These are phyloP conservation scores for Epichloe amarillans DNA, from an alignment of 2,329 filamentous ascomycete genomes.

Conservation along the genomic window DNA sequence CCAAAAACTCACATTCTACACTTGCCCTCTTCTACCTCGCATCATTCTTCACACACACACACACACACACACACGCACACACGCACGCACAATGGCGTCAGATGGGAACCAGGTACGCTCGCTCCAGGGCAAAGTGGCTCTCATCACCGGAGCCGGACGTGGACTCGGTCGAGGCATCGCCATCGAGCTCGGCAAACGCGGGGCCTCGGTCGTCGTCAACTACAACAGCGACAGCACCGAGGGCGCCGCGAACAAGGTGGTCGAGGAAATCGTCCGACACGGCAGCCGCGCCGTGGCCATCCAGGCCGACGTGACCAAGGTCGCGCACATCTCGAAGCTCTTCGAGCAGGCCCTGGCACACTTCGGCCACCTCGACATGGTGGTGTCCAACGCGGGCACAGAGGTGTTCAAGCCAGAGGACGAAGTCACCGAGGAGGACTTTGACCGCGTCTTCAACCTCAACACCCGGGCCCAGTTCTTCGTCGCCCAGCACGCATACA, in stretches of 20 bases:
- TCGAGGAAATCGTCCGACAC: conserved; percentile 37
- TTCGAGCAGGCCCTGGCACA: conserved; percentile 49
- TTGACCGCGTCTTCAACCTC: conserved; percentile 55
- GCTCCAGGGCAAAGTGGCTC: conserved; percentile 21
- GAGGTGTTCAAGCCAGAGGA: conserved; percentile 56
- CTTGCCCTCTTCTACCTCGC: too few relatives aligned
- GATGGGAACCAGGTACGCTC: too few relatives aligned
- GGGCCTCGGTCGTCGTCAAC: conserved; percentile 45
- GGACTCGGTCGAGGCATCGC: conserved; percentile 48
- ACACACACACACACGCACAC: too few relatives aligned
- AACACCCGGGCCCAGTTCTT: conserved; percentile 61
- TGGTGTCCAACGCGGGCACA: conserved; percentile 57
- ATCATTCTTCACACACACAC: too few relatives aligned
- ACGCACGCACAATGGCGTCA: too few relatives aligned
- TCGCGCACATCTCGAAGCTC: conserved; percentile 47
- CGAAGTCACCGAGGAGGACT: conserved; percentile 57
- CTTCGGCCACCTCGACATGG: conserved; percentile 57
- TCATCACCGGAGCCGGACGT: conserved; percentile 31
- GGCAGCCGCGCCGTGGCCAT: conserved; percentile 50
- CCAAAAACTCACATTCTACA: too few relatives aligned
- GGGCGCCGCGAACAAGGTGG: conserved; percentile 41
- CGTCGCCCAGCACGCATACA: conserved; percentile 57
- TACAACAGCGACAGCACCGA: conserved; percentile 37
- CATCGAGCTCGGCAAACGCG: conserved; percentile 40
- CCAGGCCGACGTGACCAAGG: conserved; percentile 54